Percentiles rank a stretch among this genome's conserved stretches.
Evolutionary conservation across 2,329 filamentous ascomycete species (phyloP).

Genomic region (Colletotrichum sp.): DNA sequence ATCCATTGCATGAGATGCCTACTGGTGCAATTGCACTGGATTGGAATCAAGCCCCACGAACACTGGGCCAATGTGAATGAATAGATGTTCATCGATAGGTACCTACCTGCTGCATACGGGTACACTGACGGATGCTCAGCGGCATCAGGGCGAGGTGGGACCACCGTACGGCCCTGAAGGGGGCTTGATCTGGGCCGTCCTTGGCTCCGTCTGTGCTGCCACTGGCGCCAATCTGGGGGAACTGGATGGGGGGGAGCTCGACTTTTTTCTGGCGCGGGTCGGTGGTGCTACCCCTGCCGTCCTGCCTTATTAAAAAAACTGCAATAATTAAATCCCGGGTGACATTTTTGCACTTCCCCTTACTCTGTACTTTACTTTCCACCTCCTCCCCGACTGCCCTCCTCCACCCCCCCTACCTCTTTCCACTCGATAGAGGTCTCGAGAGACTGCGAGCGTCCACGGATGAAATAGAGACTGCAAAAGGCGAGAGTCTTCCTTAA

Average conservation of each 20-base stretch:
- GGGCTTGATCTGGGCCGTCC: constrained; percentile 16
- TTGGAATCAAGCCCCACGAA: neutral
- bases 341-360: constrained; percentile 24
- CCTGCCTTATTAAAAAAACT: constrained; percentile 22
- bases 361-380: constrained; percentile 17
- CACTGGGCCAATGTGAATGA: neutral
- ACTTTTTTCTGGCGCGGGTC: constrained; percentile 12
- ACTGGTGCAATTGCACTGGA: neutral
- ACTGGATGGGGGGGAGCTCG: constrained; percentile 9
- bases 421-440: constrained; percentile 3
- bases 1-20: neutral
- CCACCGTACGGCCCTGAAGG: constrained; percentile 13
- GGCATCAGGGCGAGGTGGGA: constrained; percentile 7
- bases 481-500: neutral
- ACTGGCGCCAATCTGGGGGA: constrained; percentile 22
- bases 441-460: constrained; percentile 15
- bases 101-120: neutral
- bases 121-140: neutral
- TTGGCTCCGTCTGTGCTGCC: constrained; percentile 22
- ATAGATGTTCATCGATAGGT: neutral
- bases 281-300: constrained; percentile 21
- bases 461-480: constrained; percentile 11
- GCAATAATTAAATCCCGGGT: constrained; percentile 21
- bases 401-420: constrained; percentile 1
- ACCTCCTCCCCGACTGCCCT: neutral